Evolutionary conservation across 305 asterid genomes (phyloP), one percentile per base, ranked within the genome.

Genomic region (Fraxinus albicans): DNA sequence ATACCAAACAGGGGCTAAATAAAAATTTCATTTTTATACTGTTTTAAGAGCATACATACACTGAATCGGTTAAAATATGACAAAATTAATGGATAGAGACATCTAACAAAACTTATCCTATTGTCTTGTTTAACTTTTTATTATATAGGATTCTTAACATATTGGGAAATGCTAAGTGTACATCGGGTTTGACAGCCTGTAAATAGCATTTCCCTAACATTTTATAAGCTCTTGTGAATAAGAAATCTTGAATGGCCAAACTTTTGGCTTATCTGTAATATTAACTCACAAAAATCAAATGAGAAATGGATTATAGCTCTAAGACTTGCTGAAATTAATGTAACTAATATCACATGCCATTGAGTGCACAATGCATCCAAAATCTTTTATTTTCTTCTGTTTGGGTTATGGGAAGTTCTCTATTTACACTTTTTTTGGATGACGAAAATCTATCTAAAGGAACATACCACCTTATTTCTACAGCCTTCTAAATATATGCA

Each of bases 391-490:
- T 58, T 58, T 74, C 55, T 74, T 2, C 42, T 36, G 8, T n/a
- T 50, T 19, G 2, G 8, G 13, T 36, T 25, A 58, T 36, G 58
- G 29, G 55, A 81, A 79, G 89, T 60, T 15, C 15, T 50, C 60
- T 81, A 83, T 82, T 40, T 80, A 86, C 80, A 86, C 79, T 81
- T 33, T 35, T 78, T 44, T 78, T 78, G 81, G 80, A 81, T 53
- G 42, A 21, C 77, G 69, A 15, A 42, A 58, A 19, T 85, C 12
- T 34, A 50, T 36, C 63, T 60, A 75, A 21, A 58, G 55, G 31
- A 60, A 63, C 34, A 74, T 47, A 21, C 8, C 8, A 8, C 74
- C 73, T 80, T 42, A 50, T 58, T 81, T 60, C 42, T 38, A 38
- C n/a, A 55, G 12, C 21, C 69, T 84, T 42, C 31, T 36, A 12